Evolutionary conservation across 2,329 filamentous ascomycete species (phyloP), one percentile per base, ranked within the genome.

Genomic region (Trichoderma guizhouense): DNA sequence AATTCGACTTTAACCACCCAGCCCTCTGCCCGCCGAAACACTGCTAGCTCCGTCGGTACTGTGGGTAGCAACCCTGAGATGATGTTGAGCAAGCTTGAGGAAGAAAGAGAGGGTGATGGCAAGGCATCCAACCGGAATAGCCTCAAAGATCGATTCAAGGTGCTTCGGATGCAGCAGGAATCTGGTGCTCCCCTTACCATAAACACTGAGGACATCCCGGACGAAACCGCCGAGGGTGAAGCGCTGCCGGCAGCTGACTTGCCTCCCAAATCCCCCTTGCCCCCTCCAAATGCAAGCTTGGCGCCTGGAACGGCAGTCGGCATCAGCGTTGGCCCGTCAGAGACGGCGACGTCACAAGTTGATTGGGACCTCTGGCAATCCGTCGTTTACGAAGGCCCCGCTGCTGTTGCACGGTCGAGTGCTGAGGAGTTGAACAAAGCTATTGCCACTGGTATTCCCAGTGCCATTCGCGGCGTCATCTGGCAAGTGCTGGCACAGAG

Each of bases 361-460:
- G 94, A 99, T 79, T 99, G 96, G 96, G 96, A 99, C 81, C 84
- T 99, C 51, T 99, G 96, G 96, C 95, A 99, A 79, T 90, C 92
- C 28, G 92, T 99, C 5, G 96, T 99, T 39, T 97, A 98, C 76
- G 93, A 98, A 83, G 96, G 96, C 0, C 94, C 95, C 18, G 90
- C 93, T 32, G 95, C 94, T 11, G 92, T 98, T 64, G 92, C 93
- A 12, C 90, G 93, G 72, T 94, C 94, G 5, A 97, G 94, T 78
- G 88, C 95, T 0, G 93, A 97, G 77, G 95, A 98, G 79, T 84
- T 99, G 71, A 97, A 95, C 79, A 90, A 88, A 75, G 95, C 96
- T 26, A 98, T 99, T 76, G 93, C 95, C 64, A 93, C 92, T 51
- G 96, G 96, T 36, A 99, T 99, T 71, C 96, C 96, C 1, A 94